Base-by-base conservation (phyloP, 192 early-diverging fungal species). In the Coemansia sp. region DNA sequence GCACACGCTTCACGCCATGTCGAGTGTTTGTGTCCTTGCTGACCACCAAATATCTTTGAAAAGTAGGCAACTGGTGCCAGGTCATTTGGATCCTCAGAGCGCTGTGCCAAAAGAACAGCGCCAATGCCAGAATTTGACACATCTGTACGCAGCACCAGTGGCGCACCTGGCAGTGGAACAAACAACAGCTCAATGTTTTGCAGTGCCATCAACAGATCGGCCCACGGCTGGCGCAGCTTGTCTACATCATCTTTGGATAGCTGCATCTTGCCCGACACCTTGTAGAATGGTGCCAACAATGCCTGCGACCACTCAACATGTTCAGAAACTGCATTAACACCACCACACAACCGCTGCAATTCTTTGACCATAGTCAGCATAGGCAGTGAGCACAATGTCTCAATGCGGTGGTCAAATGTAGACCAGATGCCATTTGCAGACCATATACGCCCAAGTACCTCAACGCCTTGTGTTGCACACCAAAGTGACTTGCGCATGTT, bases 51-150 rank as follows among this genome's bases (percentile, higher is more conserved):
- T 28, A 37, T 53, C 48, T 72, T 72, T 1, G 63, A 66, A 38
- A 47, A 72, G 60, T 72, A 72, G 17, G 70, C 70, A 1, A 66
- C 64, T 2, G 51, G 58, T 20, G 25, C 42, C 10, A 72, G 37
- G 4, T 65, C 51, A 1, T 51, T n/a, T 4, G 15, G 4, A 3
- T 21, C 56, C n/a, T 14, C 3, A 1, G 8, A n/a, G 8, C 34
- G 4, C 1, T 57, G 56, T 11, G 56, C 56, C 2, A 57, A 14
- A 4, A 38, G 36, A 18, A 37, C 34, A 12, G 1, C 11, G n/a
- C 56, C 36, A 21, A 57, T 17, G 3, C 56, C 56, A 18, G n/a
- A 9, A 2, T 21, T 21, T 9, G 56, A 21, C 1, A 36, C 56
- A n/a, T 73, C 70, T 0, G 66, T 52, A 6, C 53, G 58, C 20